Evolutionary conservation across 1,284 basidiomycete genomes (phyloP), one percentile per base, ranked within the genome.

Genomic region (Ustilago sp.): DNA sequence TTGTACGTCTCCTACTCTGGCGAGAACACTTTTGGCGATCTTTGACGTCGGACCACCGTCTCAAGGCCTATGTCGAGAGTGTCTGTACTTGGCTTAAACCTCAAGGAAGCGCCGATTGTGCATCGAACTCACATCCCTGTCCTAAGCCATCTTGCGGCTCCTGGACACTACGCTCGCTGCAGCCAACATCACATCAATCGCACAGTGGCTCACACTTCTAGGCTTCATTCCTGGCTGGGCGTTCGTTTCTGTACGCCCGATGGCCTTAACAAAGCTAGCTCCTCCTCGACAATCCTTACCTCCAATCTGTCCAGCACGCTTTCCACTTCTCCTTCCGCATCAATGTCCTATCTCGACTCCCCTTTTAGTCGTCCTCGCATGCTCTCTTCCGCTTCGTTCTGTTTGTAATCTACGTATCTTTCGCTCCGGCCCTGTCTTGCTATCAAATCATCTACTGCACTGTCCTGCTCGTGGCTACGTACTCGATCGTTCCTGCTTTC

Each of bases 1-100:
- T 69, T 85, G 3, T 81, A 82, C 54, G 77, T 84, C 34, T 81
- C 77, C 57, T 85, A 85, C 63, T 81, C 82, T n/a, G 83, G 82
- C 43, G 83, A 83, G 58, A 83, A 83, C 66, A 83, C 82, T 0
- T 83, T 83, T n/a, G 74, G 74, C 41, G 28, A 41, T 34, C 53
- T 60, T 34, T 68, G 32, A 59, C 15, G 9, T 17, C 34, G 13
- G 32, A 23, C 15, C 23, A 32, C 8, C 38, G 7, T 41, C 15
- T 13, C 3, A 19, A 45, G 12, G 17, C n/a, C 15, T 19, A 8
- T 19, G 17, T 17, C 41, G 13, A 38, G 36, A 38, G 19, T 48
- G 17, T n/a, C 58, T 34, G 15, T 15, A 13, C 13, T 41, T 15
- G 39, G 13, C 39, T 45, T 41, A 1, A 39, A 7, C 15, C 43